phyloP scores from a whole-genome alignment of 305 asterid species.

The Lippia alba region DNA sequence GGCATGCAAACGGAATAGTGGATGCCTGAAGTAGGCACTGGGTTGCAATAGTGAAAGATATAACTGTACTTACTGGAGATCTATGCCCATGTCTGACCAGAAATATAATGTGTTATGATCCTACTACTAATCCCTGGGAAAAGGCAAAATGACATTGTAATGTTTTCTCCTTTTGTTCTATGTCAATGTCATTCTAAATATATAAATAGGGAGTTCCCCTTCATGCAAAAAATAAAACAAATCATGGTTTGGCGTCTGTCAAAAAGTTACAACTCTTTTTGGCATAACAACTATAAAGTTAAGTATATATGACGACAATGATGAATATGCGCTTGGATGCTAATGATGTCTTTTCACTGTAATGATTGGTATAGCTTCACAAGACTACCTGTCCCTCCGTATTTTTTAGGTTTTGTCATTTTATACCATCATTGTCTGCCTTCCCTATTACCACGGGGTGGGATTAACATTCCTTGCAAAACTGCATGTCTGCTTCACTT shows the following conservation, averaged over 20 bases:
- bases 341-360: background rate
- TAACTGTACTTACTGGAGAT: background rate
- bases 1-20: background rate
- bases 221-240: too few species aligned
- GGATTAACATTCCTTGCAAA: background rate
- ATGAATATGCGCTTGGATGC: background rate
- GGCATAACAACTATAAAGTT: background rate
- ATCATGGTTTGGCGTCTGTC: too few species aligned
- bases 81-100: background rate
- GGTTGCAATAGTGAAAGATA: background rate
- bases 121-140: background rate
- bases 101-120: background rate
- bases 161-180: background rate
- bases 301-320: background rate
- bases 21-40: background rate
- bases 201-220: background rate
- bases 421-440: background rate
- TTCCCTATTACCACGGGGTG: background rate
- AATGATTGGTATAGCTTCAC: background rate
- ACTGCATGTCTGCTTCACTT: slow-evolving; percentile 8
- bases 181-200: background rate
- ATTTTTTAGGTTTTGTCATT: background rate
- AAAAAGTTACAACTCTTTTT: too few species aligned
- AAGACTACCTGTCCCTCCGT: background rate
- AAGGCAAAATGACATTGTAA: background rate